Evolutionary conservation across 306 rosid species (phyloP), one percentile per base, ranked within the genome.

Genomic region (Cucurbita ficifolia): DNA sequence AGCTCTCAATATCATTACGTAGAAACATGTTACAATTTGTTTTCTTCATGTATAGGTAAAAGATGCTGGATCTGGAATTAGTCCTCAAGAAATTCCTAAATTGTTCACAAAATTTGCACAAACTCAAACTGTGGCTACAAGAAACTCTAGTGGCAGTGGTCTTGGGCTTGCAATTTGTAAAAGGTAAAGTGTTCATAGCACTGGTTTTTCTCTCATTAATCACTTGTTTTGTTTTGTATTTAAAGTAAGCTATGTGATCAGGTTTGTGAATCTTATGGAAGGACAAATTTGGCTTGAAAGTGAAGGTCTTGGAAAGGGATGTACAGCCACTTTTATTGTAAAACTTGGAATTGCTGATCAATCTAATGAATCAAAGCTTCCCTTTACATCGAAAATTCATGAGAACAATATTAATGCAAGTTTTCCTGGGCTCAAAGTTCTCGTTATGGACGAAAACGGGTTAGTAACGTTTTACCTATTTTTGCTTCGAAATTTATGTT

Each of bases 261-360:
- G 99, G 87, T 94, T 94, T 83, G 97, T 94, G 68, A 87, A 85
- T 81, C 97, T 91, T 74, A 94, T 94, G 99, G 97, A 89, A 65
- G 99, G 99, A 75, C 86, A 87, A 75, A 91, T 94, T 73, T 94
- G 95, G 96, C 83, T 94, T 77, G 99, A 94, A 84, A 94, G 99
- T 24, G 97, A 94, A 81, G 99, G 99, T 56, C 79, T 84, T 73
- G 96, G 96, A 58, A 91, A 89, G 83, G 99, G 99, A 77, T 89
- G 95, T 76, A 84, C 91, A 3, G 92, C 83, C 68, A 86, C 82
- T 55, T 89, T 94, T 70, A 81, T 91, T 68, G 96, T 89, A 52
- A 94, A 91, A 85, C 97, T 94, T 5, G 91, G 97, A 80, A 79
- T 86, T 79, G 82, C 96, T 4, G 96, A 89, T 74, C 88, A 81